These are phyloP conservation scores for Diversispora eburnea DNA, from an alignment of 192 early-diverging fungal species.

Conservation along the genomic window DNA sequence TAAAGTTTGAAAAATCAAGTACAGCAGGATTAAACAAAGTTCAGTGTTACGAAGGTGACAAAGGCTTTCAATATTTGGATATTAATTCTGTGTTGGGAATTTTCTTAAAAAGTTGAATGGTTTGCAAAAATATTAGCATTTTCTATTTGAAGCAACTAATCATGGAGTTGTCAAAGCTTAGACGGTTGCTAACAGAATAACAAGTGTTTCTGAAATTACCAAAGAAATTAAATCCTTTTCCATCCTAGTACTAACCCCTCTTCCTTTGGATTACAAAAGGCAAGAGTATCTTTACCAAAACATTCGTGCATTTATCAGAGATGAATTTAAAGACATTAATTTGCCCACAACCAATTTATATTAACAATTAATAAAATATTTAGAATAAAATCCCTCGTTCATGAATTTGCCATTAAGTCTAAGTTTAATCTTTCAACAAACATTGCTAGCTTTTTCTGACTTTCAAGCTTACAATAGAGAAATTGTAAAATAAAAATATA, in stretches of 20 bases:
- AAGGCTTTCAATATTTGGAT: too few species aligned
- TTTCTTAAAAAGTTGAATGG: too few species aligned
- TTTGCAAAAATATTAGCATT: too few species aligned
- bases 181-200: neutral
- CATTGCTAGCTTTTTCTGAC: neutral
- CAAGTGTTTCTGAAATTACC: neutral
- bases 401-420: neutral
- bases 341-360: neutral
- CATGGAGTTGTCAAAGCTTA: too few species aligned
- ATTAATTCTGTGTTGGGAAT: too few species aligned
- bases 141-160: too few species aligned
- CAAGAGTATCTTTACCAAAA: too few species aligned
- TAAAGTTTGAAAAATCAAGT: neutral
- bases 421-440: neutral
- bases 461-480: neutral
- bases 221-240: too few species aligned
- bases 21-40: neutral
- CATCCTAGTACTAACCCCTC: too few species aligned
- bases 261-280: too few species aligned
- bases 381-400: neutral
- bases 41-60: neutral
- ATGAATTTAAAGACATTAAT: too few species aligned
- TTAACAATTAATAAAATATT: neutral
- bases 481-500: conserved; percentile 2
- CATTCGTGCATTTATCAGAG: too few species aligned